Base-by-base conservation (phyloP, 208 protist species). In the Leishmania braziliensis region DNA sequence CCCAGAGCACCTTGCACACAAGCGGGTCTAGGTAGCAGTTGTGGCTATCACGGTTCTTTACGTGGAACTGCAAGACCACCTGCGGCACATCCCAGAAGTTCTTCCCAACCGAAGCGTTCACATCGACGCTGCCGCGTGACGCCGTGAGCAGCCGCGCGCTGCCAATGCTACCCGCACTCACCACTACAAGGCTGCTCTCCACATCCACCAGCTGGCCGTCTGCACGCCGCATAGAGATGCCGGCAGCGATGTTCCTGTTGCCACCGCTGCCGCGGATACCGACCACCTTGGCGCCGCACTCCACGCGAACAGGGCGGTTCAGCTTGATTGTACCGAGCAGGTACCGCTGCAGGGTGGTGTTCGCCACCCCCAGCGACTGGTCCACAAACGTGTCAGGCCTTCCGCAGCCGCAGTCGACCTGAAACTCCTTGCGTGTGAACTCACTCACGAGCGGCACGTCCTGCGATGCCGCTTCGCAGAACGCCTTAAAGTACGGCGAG, bases 51-150 rank as follows among this genome's bases (percentile, higher is more conserved):
- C 84, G 85, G 80, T 90, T 85, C 76, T 91, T 89, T 14, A 86
- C 91, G 43, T 70, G 76, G 85, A 92, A 97, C 86, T 95, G 93
- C 84, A 97, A 83, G 60, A 90, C 90, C 36, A 97, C 90, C 82
- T 95, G 90, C 73, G 93, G 93, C 2, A 90, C 81, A 43, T 95
- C 93, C 93, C 93, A 97, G 78, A 93, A 95, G 68, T 90, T 89
- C 10, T 85, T 75, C 46, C 91, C 91, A 23, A 93, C 89, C 12
- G 80, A 39, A 39, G 66, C 84, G 29, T 87, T 83, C 29, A 92
- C 80, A 2, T 65, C 6, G n/a, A 94, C 75, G 46, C 85, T 84
- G 62, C 87, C 85, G 29, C 85, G 83, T 48, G 91, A 95, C 9
- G 86, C 84, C 26, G 84, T 58, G n/a, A 95, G 84, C 48, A 97